Percentiles rank a stretch among this genome's conserved stretches.
phyloP scores from a whole-genome alignment of 352 stramenopile genomes.

The Aphanomyces invadans region DNA sequence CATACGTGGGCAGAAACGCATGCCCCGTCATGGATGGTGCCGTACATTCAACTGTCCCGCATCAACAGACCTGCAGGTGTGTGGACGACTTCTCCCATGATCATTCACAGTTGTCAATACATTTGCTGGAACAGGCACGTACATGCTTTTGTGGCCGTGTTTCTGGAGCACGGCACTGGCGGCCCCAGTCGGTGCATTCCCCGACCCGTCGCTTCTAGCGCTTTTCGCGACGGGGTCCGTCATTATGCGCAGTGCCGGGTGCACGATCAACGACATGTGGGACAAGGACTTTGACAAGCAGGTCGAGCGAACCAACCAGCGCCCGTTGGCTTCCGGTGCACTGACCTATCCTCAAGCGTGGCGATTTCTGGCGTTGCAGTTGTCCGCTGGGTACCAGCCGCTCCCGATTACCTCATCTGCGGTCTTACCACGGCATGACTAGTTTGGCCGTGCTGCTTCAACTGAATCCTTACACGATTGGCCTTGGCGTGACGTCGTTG shows the following conservation, averaged over 20 bases:
- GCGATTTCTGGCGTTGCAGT: constrained; percentile 90
- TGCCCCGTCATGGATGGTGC: constrained; percentile 64
- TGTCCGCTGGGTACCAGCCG: constrained; percentile 57
- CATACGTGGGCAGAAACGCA: constrained; percentile 80
- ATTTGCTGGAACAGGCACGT: constrained; percentile 71
- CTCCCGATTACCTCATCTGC: too few relatives aligned
- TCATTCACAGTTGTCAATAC: not conserved
- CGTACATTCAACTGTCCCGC: constrained; percentile 81
- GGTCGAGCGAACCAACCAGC: constrained; percentile 91
- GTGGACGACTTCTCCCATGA: not conserved
- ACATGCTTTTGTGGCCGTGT: constrained; percentile 96
- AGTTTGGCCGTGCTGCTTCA: constrained; percentile 89
- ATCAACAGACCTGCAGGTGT: constrained; percentile 70
- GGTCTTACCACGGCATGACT: too few relatives aligned
- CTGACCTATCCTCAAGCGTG: constrained; percentile 88
- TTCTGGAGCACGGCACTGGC: constrained; percentile 96
- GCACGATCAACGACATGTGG: constrained; percentile 99
- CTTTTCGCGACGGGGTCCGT: constrained; percentile 87
- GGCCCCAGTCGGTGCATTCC: constrained; percentile 61
- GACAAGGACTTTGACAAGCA: constrained; percentile 95
- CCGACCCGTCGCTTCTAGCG: constrained; percentile 72
- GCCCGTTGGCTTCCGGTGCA: constrained; percentile 89
- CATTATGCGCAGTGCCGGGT: constrained; percentile 96
- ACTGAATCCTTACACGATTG: constrained; percentile 92
- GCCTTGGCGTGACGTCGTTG: constrained; percentile 88